These are phyloP conservation scores for Tulasnella sp. DNA, from an alignment of 768 basidiomycete genomes.

Conservation along the genomic window DNA sequence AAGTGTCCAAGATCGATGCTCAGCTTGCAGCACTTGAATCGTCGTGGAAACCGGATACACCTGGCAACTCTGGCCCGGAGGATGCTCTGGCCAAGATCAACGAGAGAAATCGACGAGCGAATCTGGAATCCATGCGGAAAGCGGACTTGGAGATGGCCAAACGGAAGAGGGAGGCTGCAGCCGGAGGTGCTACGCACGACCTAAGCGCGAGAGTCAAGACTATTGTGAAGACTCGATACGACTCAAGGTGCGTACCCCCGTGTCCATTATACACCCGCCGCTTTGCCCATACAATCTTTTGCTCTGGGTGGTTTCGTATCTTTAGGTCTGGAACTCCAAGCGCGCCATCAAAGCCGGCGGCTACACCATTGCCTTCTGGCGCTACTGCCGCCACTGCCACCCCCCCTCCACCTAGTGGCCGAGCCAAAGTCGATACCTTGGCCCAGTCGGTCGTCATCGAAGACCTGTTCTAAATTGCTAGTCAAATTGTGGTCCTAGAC, in stretches of 20 bases:
- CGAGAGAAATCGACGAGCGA: constrained; percentile 81
- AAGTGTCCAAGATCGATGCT: constrained; percentile 53
- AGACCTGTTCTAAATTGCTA: constrained; percentile 4
- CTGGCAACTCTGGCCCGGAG: constrained; percentile 19
- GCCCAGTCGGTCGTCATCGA: constrained; percentile 17
- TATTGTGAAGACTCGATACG: constrained; percentile 49
- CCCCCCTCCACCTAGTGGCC: neutral
- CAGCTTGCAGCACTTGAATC: constrained; percentile 51
- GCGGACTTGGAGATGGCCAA: constrained; percentile 54
- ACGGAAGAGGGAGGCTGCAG: constrained; percentile 8
- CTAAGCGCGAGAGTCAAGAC: constrained; percentile 58
- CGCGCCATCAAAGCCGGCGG: neutral
- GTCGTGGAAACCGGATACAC: neutral
- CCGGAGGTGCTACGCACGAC: constrained; percentile 26
- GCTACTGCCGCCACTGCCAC: neutral
- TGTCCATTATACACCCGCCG: neutral
- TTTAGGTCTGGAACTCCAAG: constrained; percentile 6
- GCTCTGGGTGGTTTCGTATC: neutral
- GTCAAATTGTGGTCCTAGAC: neutral
- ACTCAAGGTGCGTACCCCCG: constrained; percentile 47
- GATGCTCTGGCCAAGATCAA: constrained; percentile 66
- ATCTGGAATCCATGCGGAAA: constrained; percentile 67
- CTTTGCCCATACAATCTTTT: neutral
- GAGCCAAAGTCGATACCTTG: constrained; percentile 4
- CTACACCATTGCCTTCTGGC: neutral